A percentile compares a stretch with the other conserved stretches of the same genome.
Evolutionary conservation across 441 rosid species (phyloP).

Genomic region (Aleurites moluccanus): DNA sequence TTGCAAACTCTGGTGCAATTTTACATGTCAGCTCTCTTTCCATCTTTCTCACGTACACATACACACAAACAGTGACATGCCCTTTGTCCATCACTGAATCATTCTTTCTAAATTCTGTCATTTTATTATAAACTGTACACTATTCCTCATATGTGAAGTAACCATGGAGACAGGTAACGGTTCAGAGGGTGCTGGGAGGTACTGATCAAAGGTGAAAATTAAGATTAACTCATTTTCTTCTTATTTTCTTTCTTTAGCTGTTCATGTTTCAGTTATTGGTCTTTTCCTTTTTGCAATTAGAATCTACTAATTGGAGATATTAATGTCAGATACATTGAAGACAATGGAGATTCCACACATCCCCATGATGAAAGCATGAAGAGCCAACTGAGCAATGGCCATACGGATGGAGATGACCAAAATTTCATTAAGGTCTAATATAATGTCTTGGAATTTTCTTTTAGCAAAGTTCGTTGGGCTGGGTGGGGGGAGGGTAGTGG

Average conservation of each 20-base stretch:
- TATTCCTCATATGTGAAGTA: slow-evolving; percentile 21
- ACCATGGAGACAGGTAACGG: slow-evolving; percentile 64
- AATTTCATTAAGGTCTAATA: slow-evolving; percentile 42
- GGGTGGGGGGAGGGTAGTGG: no score
- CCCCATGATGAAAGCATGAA: slow-evolving; percentile 52
- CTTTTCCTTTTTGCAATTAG: not conserved
- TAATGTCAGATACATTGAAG: slow-evolving; percentile 61
- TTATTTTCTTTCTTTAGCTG: slow-evolving; percentile 25
- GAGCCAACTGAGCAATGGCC: slow-evolving; percentile 38
- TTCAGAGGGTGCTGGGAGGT: slow-evolving; percentile 64
- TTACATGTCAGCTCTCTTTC: slow-evolving; percentile 58
- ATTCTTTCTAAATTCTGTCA: slow-evolving; percentile 1
- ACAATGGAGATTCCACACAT: slow-evolving; percentile 42
- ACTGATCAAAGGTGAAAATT: slow-evolving; percentile 55
- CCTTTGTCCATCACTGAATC: not conserved
- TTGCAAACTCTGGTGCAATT: slow-evolving; percentile 60
- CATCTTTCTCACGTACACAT: slow-evolving; percentile 21
- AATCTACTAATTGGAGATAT: not conserved
- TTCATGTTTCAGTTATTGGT: not conserved
- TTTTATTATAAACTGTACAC: slow-evolving; percentile 11
- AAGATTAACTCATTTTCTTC: slow-evolving; percentile 1
- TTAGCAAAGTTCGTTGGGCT: not conserved
- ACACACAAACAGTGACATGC: not conserved
- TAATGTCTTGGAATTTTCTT: slow-evolving; percentile 8
- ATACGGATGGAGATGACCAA: slow-evolving; percentile 41